A percentile compares a stretch with the other conserved stretches of the same genome.
phyloP scores from a whole-genome alignment of 2,329 filamentous ascomycete genomes.

The Trichoderma koningii region DNA sequence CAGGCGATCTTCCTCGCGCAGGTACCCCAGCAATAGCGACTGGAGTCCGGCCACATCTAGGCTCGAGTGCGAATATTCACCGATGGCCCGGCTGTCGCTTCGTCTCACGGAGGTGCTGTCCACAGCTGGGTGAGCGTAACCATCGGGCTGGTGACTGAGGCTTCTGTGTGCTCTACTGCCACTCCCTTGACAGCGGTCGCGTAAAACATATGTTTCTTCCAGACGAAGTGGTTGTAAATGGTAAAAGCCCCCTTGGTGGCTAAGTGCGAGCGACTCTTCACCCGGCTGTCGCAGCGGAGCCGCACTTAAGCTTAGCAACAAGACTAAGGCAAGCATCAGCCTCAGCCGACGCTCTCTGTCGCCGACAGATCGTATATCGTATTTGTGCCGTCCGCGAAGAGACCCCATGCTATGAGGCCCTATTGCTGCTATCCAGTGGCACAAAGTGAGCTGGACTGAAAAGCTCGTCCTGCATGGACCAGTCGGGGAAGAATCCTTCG shows the following conservation, averaged over 20 bases:
- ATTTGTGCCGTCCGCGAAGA: not conserved
- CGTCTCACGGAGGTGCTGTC: not conserved
- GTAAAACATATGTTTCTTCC: not conserved
- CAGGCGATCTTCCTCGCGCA: slow-evolving; percentile 18
- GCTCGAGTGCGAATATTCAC: not conserved
- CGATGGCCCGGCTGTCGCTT: not conserved
- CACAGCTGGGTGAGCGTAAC: not conserved
- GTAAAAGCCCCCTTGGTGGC: no score
- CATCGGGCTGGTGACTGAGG: no score
- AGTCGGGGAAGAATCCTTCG: not conserved
- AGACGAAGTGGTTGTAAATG: no score
- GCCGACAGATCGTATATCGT: slow-evolving; percentile 21
- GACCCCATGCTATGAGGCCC: not conserved
- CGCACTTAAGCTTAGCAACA: slow-evolving; percentile 23
- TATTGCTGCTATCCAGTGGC: not conserved
- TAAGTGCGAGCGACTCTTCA: not conserved
- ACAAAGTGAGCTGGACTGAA: not conserved
- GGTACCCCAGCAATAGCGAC: not conserved
- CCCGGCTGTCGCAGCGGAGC: slow-evolving; percentile 21
- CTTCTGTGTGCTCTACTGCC: not conserved
- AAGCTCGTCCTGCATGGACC: not conserved
- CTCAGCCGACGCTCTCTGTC: slow-evolving; percentile 8
- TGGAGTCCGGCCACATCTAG: slow-evolving; percentile 7
- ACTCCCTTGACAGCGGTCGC: not conserved
- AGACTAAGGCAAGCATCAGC: slow-evolving; percentile 15